phyloP scores from a whole-genome alignment of 2,329 filamentous ascomycete species.

The Ascochyta clinopodiicola region DNA sequence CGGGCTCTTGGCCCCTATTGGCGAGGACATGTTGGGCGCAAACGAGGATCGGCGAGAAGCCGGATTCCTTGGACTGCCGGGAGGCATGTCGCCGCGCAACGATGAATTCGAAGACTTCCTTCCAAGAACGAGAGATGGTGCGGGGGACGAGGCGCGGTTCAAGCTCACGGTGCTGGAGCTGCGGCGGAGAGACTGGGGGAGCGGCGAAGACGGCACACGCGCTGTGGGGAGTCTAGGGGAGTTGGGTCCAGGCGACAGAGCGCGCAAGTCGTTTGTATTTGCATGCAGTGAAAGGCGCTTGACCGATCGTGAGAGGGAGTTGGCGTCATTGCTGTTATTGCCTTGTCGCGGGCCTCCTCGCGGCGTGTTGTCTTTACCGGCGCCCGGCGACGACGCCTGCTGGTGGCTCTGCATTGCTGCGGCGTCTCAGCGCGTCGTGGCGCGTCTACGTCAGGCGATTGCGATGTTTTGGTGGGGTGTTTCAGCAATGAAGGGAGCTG shows the following conservation, averaged over 20 bases:
- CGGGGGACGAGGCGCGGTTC: slow-evolving; percentile 47
- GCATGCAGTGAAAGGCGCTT: slow-evolving; percentile 49
- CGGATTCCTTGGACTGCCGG: slow-evolving; percentile 44
- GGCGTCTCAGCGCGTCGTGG: slow-evolving; percentile 30
- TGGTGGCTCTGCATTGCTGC: slow-evolving; percentile 38
- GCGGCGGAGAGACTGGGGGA: slow-evolving; percentile 46
- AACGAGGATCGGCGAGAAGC: slow-evolving; percentile 54
- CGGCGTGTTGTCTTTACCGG: slow-evolving; percentile 19
- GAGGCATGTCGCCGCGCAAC: slow-evolving; percentile 46
- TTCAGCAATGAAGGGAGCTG: slow-evolving; percentile 8
- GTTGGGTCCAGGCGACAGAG: slow-evolving; percentile 39
- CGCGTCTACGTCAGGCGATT: slow-evolving; percentile 25
- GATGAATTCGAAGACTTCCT: slow-evolving; percentile 54
- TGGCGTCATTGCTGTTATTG: slow-evolving; percentile 47
- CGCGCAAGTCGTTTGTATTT: slow-evolving; percentile 34
- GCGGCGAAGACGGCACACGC: slow-evolving; percentile 37
- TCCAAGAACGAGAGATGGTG: slow-evolving; percentile 49
- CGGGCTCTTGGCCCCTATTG: slow-evolving; percentile 50
- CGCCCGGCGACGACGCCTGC: slow-evolving; percentile 16
- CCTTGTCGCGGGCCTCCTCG: slow-evolving; percentile 19
- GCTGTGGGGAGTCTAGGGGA: slow-evolving; percentile 33
- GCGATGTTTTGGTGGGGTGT: slow-evolving; percentile 18
- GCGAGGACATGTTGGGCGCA: slow-evolving; percentile 49
- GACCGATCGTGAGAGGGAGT: slow-evolving; percentile 40
- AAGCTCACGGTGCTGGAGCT: slow-evolving; percentile 53